These are phyloP conservation scores for Heimioporus retisporus DNA, from an alignment of 1,284 basidiomycete species.

Conservation along the genomic window DNA sequence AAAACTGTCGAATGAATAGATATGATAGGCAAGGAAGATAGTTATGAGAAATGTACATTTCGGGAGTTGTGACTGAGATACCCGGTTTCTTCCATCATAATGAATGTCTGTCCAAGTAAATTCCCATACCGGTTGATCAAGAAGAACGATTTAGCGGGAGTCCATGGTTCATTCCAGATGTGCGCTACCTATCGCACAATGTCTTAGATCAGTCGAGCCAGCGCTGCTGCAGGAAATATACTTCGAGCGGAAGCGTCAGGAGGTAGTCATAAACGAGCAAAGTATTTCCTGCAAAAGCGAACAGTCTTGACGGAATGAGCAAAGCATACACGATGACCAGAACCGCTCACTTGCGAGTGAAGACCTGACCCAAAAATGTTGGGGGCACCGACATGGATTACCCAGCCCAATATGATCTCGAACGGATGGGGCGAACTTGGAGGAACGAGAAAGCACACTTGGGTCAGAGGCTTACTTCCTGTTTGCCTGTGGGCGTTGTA, in stretches of 20 bases:
- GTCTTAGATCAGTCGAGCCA: background rate
- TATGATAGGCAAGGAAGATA: too few species aligned
- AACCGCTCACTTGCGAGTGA: background rate
- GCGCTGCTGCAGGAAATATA: background rate
- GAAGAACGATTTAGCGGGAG: conserved; percentile 32
- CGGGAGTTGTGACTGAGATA: conserved; percentile 24
- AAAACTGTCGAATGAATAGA: too few species aligned
- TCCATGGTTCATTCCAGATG: conserved; percentile 31
- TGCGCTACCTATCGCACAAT: conserved; percentile 18
- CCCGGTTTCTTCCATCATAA: conserved; percentile 35
- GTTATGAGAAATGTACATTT: conserved; percentile 13
- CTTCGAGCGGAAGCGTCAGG: conserved; percentile 13
- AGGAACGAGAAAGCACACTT: too few species aligned
- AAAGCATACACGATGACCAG: background rate
- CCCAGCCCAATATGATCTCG: too few species aligned
- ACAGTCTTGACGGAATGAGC: background rate
- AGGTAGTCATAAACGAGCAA: conserved; percentile 17
- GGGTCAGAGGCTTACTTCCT: too few species aligned
- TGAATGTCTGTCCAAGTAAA: conserved; percentile 31
- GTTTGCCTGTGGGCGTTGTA: too few species aligned
- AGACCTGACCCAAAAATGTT: background rate
- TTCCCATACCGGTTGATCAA: conserved; percentile 37
- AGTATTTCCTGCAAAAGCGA: conserved; percentile 9
- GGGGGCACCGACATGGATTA: background rate
- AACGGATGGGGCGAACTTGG: too few species aligned